Base-by-base conservation (phyloP, 345 rosid species). In the Cardamine chenopodiifolia region DNA sequence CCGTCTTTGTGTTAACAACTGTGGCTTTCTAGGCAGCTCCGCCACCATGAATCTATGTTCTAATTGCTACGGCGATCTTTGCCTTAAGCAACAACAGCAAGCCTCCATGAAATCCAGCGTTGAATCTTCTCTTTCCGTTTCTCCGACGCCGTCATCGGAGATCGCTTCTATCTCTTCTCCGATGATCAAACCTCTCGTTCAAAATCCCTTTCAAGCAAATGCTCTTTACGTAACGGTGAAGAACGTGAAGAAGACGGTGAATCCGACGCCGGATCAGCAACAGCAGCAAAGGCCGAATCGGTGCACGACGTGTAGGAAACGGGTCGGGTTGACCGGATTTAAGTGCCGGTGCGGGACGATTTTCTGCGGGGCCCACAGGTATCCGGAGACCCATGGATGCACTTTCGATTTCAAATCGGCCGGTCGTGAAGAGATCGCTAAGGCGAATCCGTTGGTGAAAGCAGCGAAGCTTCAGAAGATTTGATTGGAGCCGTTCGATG, bases 21-120 rank as follows among this genome's bases (percentile, higher is more conserved):
- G 88, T 31, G 88, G 86, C n/a, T 83, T 85, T 59, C 75, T 81
- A 23, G 86, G 88, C 4, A 83, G 84, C 72, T 74, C 86, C 14
- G 76, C 85, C 45, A 85, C 84, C 59, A 83, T 83, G 86, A 85
- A 85, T 50, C 86, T 85, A 0, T 85, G 88, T 35, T 81, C 88
- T 12, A 81, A 83, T 55, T 85, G 88, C 52, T 85, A 85, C 80
- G 52, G 78, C 18, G 88, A 81, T 63, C 66, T 77, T 32, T 60
- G 81, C 14, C 81, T 81, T 14, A 77, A 83, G 18, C 80, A 85
- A 44, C 85, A 79, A 60, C 85, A 82, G 20, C 54, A 73, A 66
- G 71, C 82, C 39, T 71, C 88, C 66, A 61, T 71, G 40, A 80
- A 71, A 62, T 26, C 83, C 44, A 74, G 83, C 69, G 82, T 85